These are phyloP conservation scores for Penicillium sp. DNA, from an alignment of 2,329 filamentous ascomycete species.

Conservation along the genomic window DNA sequence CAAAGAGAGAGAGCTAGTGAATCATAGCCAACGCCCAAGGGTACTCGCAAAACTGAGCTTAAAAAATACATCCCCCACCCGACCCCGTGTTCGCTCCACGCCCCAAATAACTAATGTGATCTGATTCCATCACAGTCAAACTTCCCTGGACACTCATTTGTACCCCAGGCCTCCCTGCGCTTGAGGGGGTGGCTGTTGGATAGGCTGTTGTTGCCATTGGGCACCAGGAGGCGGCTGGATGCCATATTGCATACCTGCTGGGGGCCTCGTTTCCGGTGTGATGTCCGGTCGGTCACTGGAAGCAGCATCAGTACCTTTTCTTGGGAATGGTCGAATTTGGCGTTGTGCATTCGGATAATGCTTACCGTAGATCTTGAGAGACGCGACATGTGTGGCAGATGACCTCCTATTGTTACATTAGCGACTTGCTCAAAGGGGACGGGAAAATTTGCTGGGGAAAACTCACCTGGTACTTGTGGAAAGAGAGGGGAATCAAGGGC, in stretches of 20 bases:
- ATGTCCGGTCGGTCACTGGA: conserved; percentile 40
- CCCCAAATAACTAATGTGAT: background rate
- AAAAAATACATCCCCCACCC: background rate
- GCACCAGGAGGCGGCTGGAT: conserved; percentile 29
- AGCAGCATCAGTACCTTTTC: conserved; percentile 1
- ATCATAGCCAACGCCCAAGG: conserved; percentile 1
- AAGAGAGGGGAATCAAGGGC: conserved; percentile 42
- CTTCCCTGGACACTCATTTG: conserved; percentile 1
- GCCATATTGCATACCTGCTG: conserved; percentile 28
- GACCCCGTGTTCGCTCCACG: background rate
- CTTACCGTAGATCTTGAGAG: conserved; percentile 40
- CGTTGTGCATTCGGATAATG: background rate
- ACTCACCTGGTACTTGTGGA: conserved; percentile 42
- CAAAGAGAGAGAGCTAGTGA: background rate
- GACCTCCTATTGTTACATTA: conserved; percentile 33
- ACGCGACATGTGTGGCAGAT: conserved; percentile 41
- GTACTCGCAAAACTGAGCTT: background rate
- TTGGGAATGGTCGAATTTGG: background rate
- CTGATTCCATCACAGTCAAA: background rate
- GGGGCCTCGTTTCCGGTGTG: conserved; percentile 38
- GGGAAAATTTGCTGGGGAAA: background rate
- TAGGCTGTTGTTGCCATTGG: conserved; percentile 14
- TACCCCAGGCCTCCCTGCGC: conserved; percentile 18
- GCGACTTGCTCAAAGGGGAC: background rate
- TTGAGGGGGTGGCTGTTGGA: conserved; percentile 19